Conservation (phyloP, 1,284 basidiomycete genomes). For the Wolfiporia cocos region DNA sequence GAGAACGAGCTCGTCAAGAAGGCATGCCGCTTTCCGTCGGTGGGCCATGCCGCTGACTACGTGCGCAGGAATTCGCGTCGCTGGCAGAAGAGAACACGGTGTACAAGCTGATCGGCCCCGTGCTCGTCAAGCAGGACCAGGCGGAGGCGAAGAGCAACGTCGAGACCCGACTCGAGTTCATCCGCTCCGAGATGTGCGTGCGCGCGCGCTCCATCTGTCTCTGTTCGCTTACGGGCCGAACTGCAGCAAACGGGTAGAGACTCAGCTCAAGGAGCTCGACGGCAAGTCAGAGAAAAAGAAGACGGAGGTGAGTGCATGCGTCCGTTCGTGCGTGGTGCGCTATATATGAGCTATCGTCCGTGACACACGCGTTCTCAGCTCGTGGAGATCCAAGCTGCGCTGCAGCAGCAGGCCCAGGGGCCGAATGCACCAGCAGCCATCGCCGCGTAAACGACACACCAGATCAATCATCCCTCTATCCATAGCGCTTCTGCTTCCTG, state of each 20-base stretch:
- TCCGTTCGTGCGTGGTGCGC: neutral
- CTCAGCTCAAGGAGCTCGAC: conserved; percentile 71
- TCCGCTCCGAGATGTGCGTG: conserved; percentile 83
- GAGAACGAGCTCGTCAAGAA: conserved; percentile 94
- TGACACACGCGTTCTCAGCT: conserved; percentile 48
- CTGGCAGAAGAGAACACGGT: conserved; percentile 77
- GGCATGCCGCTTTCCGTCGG: conserved; percentile 34
- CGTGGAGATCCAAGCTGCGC: conserved; percentile 54
- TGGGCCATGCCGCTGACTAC: conserved; percentile 34
- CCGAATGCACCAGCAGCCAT: conserved; percentile 11
- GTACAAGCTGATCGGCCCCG: conserved; percentile 91
- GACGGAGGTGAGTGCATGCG: conserved; percentile 52
- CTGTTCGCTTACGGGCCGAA: conserved; percentile 5
- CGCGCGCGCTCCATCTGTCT: too few species aligned
- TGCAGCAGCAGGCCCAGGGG: conserved; percentile 45
- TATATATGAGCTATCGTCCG: neutral
- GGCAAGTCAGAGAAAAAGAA: conserved; percentile 75
- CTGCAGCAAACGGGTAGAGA: conserved; percentile 74
- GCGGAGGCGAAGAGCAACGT: conserved; percentile 87
- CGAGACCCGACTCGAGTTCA: conserved; percentile 89
- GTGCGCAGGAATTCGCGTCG: conserved; percentile 75
- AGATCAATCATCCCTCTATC: neutral
- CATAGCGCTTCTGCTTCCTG: too few species aligned
- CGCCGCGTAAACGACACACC: conserved; percentile 4
- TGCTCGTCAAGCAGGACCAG: conserved; percentile 88